A percentile compares a stretch with the other conserved stretches of the same genome.
These are phyloP conservation scores for Penicillium psychrofluorescens DNA, from an alignment of 495 filamentous ascomycete species.

Conservation along the genomic window DNA sequence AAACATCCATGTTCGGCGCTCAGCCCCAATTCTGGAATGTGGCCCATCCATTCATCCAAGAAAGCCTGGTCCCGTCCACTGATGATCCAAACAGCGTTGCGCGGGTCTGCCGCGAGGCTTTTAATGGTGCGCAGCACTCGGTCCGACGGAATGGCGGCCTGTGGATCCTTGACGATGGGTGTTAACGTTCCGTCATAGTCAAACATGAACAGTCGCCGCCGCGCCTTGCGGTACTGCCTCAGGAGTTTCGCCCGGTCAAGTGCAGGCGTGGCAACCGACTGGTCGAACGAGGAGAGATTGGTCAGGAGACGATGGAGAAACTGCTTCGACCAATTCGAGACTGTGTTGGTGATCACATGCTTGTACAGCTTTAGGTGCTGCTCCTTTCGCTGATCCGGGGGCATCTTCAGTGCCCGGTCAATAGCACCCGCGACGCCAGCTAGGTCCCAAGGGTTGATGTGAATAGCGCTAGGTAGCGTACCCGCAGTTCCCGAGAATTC, in stretches of 20 bases:
- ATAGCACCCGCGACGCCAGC: constrained; percentile 74
- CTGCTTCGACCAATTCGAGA: constrained; percentile 72
- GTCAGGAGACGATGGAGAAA: constrained; percentile 69
- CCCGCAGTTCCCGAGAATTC: constrained; percentile 94
- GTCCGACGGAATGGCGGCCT: constrained; percentile 78
- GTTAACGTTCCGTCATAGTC: constrained; percentile 99
- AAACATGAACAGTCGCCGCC: constrained; percentile 86
- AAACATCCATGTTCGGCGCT: constrained; percentile 96
- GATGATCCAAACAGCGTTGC: constrained; percentile 95
- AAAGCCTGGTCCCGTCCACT: constrained; percentile 88
- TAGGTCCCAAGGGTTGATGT: constrained; percentile 92
- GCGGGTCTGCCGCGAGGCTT: constrained; percentile 66
- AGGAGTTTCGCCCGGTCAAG: constrained; percentile 67
- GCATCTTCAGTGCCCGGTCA: constrained; percentile 69
- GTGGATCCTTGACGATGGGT: constrained; percentile 84
- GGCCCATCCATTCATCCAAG: constrained; percentile 76
- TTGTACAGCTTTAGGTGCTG: constrained; percentile 56
- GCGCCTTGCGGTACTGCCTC: constrained; percentile 60
- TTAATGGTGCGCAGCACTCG: constrained; percentile 72
- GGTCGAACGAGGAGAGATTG: constrained; percentile 68
- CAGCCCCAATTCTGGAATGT: constrained; percentile 76
- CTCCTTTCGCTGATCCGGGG: constrained; percentile 47
- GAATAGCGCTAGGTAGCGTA: constrained; percentile 73
- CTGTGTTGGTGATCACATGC: constrained; percentile 75
- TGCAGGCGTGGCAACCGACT: constrained; percentile 67